Conservation (phyloP, 306 rosid species). For the Argentina anserina region DNA sequence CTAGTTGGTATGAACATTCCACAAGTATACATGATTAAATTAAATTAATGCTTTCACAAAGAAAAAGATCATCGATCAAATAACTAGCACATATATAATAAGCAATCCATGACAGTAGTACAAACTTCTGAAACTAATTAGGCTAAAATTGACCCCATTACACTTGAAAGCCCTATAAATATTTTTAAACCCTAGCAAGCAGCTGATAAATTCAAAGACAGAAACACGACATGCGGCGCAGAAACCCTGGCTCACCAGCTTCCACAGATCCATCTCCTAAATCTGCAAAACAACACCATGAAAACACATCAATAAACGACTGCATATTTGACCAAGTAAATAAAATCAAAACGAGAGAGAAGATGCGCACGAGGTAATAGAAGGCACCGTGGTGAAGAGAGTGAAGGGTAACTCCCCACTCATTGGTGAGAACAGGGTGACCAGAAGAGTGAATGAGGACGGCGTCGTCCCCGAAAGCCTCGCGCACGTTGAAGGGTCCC, state of each 20-base stretch:
- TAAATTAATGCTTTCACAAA: not conserved
- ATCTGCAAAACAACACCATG: not conserved
- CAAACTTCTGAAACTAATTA: not conserved
- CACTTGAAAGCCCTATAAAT: not conserved
- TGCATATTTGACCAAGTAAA: not conserved
- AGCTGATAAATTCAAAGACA: conserved; percentile 3
- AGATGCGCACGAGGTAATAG: conserved; percentile 59
- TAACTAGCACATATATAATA: not conserved
- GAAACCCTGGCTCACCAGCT: not conserved
- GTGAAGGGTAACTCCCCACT: conserved; percentile 86
- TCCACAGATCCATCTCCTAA: not conserved
- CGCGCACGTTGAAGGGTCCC: conserved; percentile 76
- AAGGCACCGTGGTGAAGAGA: conserved; percentile 77
- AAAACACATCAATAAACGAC: not conserved
- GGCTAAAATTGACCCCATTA: not conserved
- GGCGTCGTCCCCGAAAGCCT: conserved; percentile 78
- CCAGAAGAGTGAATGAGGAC: conserved; percentile 75
- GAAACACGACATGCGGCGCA: not conserved
- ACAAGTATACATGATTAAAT: not conserved
- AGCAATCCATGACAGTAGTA: not conserved
- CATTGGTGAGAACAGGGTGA: conserved; percentile 77
- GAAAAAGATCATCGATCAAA: not conserved
- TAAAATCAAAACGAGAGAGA: not conserved
- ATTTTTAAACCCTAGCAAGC: conserved; percentile 3
- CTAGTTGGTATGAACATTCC: not conserved